Base-by-base conservation (phyloP, 306 rosid species). In the Rosa chinensis region DNA sequence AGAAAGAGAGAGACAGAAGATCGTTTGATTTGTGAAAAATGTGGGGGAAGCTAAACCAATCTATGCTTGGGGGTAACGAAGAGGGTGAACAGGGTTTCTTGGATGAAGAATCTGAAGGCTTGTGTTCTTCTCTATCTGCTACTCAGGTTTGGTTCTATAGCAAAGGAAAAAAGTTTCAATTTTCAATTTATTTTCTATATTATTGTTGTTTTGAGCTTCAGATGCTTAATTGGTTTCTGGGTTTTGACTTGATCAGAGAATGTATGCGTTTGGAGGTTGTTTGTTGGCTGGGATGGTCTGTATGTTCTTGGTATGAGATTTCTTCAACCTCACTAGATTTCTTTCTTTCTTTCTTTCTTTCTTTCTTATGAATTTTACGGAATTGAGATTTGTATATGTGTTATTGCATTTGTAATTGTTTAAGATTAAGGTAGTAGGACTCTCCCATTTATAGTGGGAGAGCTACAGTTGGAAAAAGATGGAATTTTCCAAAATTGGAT, bases 191-290 rank as follows among this genome's bases (percentile, higher is more conserved):
- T 62, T 75, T 37, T 66, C 8, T 17, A 23, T 53, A 11, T 62
- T 25, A 25, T 7, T 69, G 64, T 62, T 56, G 66, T 21, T 73
- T 76, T 75, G 42, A 66, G 77, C 58, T 86, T 76, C 42, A 72
- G 59, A 62, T 20, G 35, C 18, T 13, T 73, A 47, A 68, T 77
- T 78, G 85, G 53, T 32, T 67, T 75, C 73, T 82, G 84, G 86
- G 50, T 82, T 79, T 87, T 82, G 77, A 84, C 3, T 70, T 82
- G 43, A 74, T 62, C 93, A 95, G 99, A 91, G 99, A 88, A 28
- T 93, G 71, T 95, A 92, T 72, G 99, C 84, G 10, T 95, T 95
- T 77, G 91, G 96, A 77, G 92, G 88, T 66, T 92, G 87, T 71
- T 86, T 89, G 80, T 8, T 90, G 39, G 93, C 87, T 77, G 99